Evolutionary conservation across 106 monocot species (phyloP).

Genomic region (Dactylorhiza incarnata): DNA sequence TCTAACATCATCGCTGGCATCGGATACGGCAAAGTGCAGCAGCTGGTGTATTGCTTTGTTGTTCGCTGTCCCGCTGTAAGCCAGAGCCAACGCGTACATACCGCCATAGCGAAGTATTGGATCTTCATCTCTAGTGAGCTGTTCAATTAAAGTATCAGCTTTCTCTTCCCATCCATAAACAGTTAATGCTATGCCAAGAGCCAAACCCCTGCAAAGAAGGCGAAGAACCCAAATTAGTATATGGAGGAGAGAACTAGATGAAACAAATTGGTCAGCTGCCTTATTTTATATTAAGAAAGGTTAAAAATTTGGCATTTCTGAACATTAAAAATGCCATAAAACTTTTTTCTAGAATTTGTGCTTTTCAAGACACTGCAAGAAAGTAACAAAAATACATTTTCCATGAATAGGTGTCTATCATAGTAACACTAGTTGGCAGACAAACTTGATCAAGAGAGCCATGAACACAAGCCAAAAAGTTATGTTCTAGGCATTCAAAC

Average conservation of each 20-base stretch:
- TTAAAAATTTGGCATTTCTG: not conserved
- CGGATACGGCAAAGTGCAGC: slow-evolving; percentile 98
- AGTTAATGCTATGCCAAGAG: slow-evolving; percentile 88
- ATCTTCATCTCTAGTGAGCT: slow-evolving; percentile 97
- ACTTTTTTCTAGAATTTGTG: not conserved
- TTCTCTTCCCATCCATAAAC: slow-evolving; percentile 98
- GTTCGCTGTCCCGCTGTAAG: slow-evolving; percentile 93
- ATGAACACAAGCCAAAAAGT: too few species aligned
- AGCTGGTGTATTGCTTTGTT: slow-evolving; percentile 98
- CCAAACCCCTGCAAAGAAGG: slow-evolving; percentile 39
- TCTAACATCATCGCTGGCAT: slow-evolving; percentile 98
- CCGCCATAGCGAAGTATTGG: slow-evolving; percentile 99
- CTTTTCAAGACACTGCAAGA: not conserved
- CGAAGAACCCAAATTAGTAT: not conserved
- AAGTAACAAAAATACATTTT: not conserved
- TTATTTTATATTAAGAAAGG: not conserved
- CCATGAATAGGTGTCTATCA: too few species aligned
- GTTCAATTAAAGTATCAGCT: slow-evolving; percentile 94
- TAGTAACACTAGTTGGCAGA: too few species aligned
- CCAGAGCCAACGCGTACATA: slow-evolving; percentile 95
- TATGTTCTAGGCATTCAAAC: too few species aligned
- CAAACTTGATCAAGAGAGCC: too few species aligned
- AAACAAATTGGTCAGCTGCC: not conserved
- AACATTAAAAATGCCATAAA: not conserved
- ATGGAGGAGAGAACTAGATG: not conserved